A percentile compares a stretch with the other conserved stretches of the same genome.
These are phyloP conservation scores for Babjeviella inositovora DNA, from an alignment of 805 yeast species.

Conservation along the genomic window DNA sequence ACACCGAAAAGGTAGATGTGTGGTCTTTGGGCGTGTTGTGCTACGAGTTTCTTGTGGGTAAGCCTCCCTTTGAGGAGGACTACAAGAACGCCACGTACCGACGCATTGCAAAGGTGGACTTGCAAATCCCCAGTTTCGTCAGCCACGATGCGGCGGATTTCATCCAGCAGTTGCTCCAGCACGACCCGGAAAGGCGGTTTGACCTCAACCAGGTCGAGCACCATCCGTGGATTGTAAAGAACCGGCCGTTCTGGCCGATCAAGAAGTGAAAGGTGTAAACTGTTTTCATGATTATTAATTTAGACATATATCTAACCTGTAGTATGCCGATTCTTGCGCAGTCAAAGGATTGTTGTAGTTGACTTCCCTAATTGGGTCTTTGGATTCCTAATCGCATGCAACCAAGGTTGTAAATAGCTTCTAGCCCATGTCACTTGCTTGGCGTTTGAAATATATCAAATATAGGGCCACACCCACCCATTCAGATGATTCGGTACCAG, in stretches of 20 bases:
- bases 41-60: constrained; percentile 76
- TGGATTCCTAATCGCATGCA: too few species aligned
- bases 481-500: too few species aligned
- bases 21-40: constrained; percentile 89
- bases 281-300: too few species aligned
- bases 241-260: constrained; percentile 43
- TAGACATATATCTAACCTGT: too few species aligned
- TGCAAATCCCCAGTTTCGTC: constrained; percentile 55
- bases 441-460: too few species aligned
- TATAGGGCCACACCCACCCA: too few species aligned
- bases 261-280: neutral
- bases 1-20: constrained; percentile 66
- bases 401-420: too few species aligned
- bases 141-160: constrained; percentile 67
- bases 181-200: constrained; percentile 54
- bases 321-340: too few species aligned
- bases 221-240: constrained; percentile 77
- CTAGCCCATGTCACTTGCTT: too few species aligned
- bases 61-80: constrained; percentile 84
- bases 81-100: constrained; percentile 66
- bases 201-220: constrained; percentile 39
- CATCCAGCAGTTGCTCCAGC: constrained; percentile 43
- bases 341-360: too few species aligned
- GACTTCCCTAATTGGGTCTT: too few species aligned
- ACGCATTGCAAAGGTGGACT: constrained; percentile 64